These are phyloP conservation scores for Cystoisospora suis DNA, from an alignment of 169 alveolate genomes.

Conservation along the genomic window DNA sequence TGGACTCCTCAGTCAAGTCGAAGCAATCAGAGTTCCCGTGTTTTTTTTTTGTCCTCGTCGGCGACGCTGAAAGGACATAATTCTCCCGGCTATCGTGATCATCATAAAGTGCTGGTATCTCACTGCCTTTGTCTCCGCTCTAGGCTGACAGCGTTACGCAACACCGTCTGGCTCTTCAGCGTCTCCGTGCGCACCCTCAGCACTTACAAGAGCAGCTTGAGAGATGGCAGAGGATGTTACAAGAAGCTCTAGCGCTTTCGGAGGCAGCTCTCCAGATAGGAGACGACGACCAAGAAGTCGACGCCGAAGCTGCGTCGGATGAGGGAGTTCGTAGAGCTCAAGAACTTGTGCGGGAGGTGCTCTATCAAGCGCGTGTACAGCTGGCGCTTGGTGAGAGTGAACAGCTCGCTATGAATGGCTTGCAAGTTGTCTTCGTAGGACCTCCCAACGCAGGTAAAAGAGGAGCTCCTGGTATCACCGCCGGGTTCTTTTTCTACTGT, in stretches of 20 bases:
- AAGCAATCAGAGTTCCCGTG: too few species aligned
- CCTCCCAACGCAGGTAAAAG: conserved; percentile 49
- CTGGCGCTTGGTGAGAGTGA: neutral
- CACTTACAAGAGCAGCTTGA: neutral
- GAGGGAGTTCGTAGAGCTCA: conserved; percentile 7
- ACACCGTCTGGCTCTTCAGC: conserved; percentile 22
- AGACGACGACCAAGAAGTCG: conserved; percentile 34
- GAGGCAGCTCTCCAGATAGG: conserved; percentile 41
- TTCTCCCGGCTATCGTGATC: too few species aligned
- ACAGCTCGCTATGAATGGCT: neutral
- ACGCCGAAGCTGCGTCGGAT: conserved; percentile 15
- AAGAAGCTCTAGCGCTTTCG: conserved; percentile 18
- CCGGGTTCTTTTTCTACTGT: too few species aligned
- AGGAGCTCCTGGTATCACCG: too few species aligned
- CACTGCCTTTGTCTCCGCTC: too few species aligned
- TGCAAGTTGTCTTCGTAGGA: neutral
- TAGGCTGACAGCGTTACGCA: conserved; percentile 39
- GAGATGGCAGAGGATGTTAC: neutral
- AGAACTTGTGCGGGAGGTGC: neutral
- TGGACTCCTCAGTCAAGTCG: too few species aligned
- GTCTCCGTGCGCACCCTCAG: neutral
- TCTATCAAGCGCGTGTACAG: neutral
- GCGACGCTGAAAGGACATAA: too few species aligned
- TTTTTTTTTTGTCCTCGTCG: too few species aligned
- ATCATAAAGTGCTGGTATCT: too few species aligned